Evolutionary conservation across 176 grass and related monocot genomes (phyloP), one percentile per base, ranked within the genome.

Genomic region (Raddia distichophylla): DNA sequence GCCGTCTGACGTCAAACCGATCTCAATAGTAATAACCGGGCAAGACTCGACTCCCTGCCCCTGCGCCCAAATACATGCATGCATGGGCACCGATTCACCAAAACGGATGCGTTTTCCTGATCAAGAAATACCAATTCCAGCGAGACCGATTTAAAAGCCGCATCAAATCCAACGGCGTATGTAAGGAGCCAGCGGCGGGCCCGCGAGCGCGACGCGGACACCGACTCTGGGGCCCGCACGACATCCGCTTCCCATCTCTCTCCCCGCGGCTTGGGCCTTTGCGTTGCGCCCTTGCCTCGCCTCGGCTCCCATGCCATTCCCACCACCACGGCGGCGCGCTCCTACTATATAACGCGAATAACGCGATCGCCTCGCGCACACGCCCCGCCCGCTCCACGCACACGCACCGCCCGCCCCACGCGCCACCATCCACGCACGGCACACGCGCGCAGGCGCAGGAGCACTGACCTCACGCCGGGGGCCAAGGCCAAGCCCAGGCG

Each of bases 121-220:
- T 51, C 14, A 65, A 79, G 6, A 5, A 44, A 10, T 2, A 5
- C 43, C 16, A 2, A 35, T 54, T 45, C 57, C 63, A 61, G 66
- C 55, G 16, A 71, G 54, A 77, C 46, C 45, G 52, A 50, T 8
- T 33, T 78, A 45, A 45, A 57, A 69, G 27, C 27, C 62, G 17
- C 81, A 58, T 89, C 76, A 69, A 78, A 84, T 80, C 69, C 81
- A 44, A 65, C 63, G 70, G 76, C 76, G 87, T 75, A 89, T 69
- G 37, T 27, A 5, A 3, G 37, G 64, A 48, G 11, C 56, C 67
- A 43, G 62, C 72, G 71, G 18, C 49, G 75, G 68, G 53, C 69
- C 81, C 67, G 16, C 14, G 48, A 5, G 63, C 22, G 54, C 20
- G 76, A 70, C 87, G 6, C 63, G 71, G 83, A 82, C 58, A 61